A percentile compares a stretch with the other conserved stretches of the same genome.
These are phyloP conservation scores for Arachnomyces sp. DNA, from an alignment of 2,329 filamentous ascomycete species.

Conservation along the genomic window DNA sequence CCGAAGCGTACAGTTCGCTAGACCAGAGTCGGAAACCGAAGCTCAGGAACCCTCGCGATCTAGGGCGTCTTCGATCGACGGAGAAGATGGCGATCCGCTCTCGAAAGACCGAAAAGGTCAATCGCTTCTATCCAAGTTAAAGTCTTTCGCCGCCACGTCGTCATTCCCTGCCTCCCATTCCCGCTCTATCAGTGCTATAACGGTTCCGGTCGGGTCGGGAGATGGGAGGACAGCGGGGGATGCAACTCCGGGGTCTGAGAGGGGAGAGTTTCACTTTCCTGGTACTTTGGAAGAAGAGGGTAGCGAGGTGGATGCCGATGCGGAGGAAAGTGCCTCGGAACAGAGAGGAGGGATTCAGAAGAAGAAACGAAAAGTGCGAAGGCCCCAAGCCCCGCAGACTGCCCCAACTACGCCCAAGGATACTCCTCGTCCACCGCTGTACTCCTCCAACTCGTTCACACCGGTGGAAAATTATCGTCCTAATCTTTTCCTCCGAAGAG, in stretches of 20 bases:
- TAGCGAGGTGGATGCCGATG: conserved; percentile 68
- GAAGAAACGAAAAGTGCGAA: conserved; percentile 56
- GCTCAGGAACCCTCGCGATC: conserved; percentile 44
- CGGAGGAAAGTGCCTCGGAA: conserved; percentile 80
- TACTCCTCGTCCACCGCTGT: conserved; percentile 28
- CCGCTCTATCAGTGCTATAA: conserved; percentile 41
- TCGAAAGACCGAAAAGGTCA: conserved; percentile 48
- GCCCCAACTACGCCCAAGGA: conserved; percentile 58
- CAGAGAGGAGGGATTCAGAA: conserved; percentile 47
- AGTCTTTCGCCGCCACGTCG: conserved; percentile 57
- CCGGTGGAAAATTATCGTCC: conserved; percentile 39
- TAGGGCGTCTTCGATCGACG: conserved; percentile 57
- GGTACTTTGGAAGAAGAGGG: conserved; percentile 50
- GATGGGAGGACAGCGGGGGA: conserved; percentile 33
- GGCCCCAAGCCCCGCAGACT: conserved; percentile 52
- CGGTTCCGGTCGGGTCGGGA: conserved; percentile 28
- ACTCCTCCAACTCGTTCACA: conserved; percentile 39
- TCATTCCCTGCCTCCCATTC: conserved; percentile 39
- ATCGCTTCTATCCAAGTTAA: conserved; percentile 70
- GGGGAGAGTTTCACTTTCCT: conserved; percentile 43
- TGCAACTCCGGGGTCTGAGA: conserved; percentile 41
- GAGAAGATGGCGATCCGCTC: conserved; percentile 50
- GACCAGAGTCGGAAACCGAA: conserved; percentile 44
- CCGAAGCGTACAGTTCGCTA: conserved; percentile 69
- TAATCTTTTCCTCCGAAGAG: conserved; percentile 51